Evolutionary conservation across 2,329 filamentous ascomycete species (phyloP).

Genomic region (Colletotrichum agaves): DNA sequence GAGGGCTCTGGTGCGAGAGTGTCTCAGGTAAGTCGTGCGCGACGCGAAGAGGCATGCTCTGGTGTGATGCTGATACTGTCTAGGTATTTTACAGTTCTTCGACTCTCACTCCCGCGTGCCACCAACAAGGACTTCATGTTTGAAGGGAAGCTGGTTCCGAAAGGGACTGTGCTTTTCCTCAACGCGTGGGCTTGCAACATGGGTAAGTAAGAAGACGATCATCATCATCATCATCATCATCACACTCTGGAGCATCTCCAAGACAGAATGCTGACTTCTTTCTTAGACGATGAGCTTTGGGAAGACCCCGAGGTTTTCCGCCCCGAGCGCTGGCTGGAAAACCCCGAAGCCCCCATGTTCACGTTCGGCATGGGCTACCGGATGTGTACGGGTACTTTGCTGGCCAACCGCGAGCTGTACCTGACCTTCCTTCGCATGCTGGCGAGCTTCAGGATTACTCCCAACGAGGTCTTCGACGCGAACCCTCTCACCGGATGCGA

Average conservation of each 20-base stretch:
- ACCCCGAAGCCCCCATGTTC: conserved; percentile 58
- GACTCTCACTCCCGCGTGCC: conserved; percentile 71
- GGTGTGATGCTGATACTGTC: background rate
- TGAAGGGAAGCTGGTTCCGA: conserved; percentile 53
- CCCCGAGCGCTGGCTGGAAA: conserved; percentile 55
- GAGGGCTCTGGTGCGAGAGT: conserved; percentile 82
- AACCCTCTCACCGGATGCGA: conserved; percentile 26
- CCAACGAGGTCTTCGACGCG: conserved; percentile 37
- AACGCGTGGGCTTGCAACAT: conserved; percentile 46
- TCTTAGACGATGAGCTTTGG: conserved; percentile 67
- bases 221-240: too few species aligned
- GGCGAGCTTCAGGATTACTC: conserved; percentile 58
- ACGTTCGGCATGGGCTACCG: conserved; percentile 64
- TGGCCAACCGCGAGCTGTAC: conserved; percentile 65
- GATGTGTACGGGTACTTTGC: conserved; percentile 64
- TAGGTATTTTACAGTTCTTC: conserved; percentile 74
- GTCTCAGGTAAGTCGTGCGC: conserved; percentile 53
- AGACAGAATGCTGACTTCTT: background rate
- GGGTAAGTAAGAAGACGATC: conserved; percentile 43
- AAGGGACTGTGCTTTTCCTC: conserved; percentile 58
- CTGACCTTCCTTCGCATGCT: conserved; percentile 63
- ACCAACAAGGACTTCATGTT: conserved; percentile 42
- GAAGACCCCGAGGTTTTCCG: conserved; percentile 72
- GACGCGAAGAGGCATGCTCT: conserved; percentile 40
- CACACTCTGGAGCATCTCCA: conserved; percentile 55